Base-by-base conservation (phyloP, 2,329 filamentous ascomycete genomes). In the Rutstroemia sp. region DNA sequence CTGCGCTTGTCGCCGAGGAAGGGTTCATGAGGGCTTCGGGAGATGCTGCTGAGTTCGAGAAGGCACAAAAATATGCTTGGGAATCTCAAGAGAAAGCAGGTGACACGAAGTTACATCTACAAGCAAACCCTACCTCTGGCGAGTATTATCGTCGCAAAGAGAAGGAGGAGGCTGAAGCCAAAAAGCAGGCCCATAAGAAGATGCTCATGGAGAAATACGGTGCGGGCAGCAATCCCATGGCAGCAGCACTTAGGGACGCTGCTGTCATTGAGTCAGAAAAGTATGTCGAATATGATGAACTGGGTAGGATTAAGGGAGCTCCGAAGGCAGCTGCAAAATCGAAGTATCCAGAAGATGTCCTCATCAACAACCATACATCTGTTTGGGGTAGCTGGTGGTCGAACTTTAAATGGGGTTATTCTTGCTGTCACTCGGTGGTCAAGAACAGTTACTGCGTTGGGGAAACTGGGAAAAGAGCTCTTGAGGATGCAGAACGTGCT, bases 381-480 rank as follows among this genome's bases (percentile, higher is more conserved):
- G 86, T 96, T 3, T 99, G 91, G 89, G 94, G 94, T 49, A 96
- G 91, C 67, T 99, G 94, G 94, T 99, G 94, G 94, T 82, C 84
- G 53, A 85, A 89, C 68, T 97, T 96, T 74, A 82, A 87, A 72
- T 99, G 94, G 94, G 94, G 94, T 1, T 99, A 96, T 72, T 82
- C 88, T 21, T 99, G 94, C 72, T 99, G 94, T 75, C 91, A 95
- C 70, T 96, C 91, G 0, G 86, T 84, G 21, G 82, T 95, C 60
- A 96, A 95, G 74, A 97, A 99, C 72, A 96, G 91, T 67, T 99
- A 97, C 68, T 99, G 94, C 71, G 97, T 92, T 0, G 94, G 94
- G 25, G 89, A 94, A 59, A 89, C 88, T 57, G 94, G 94, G 38
- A 95, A 84, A 70, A 75, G 75, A 59, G 92, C 90, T 1, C 91